Evolutionary conservation across 1,284 basidiomycete species (phyloP).

Genomic region (Apiotrichum sp.): DNA sequence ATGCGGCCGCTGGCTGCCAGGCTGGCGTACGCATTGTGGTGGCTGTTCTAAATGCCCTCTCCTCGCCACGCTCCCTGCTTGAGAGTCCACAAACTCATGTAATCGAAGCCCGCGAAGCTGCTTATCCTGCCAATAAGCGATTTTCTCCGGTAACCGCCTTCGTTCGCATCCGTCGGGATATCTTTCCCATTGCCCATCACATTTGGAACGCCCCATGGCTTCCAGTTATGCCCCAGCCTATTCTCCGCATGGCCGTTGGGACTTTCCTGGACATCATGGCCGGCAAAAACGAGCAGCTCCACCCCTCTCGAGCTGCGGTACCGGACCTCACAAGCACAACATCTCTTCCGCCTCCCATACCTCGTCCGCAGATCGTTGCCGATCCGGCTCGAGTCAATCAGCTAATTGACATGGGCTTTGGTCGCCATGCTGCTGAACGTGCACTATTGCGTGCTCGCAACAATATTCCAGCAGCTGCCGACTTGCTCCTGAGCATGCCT

Average conservation of each 20-base stretch:
- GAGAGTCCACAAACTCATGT: constrained; percentile 73
- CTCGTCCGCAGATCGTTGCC: constrained; percentile 46
- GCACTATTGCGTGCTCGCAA: constrained; percentile 80
- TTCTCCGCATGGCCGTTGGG: constrained; percentile 69
- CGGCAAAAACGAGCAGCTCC: constrained; percentile 69
- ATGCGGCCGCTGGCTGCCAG: constrained; percentile 44
- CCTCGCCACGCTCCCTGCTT: constrained; percentile 70
- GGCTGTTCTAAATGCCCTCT: constrained; percentile 67
- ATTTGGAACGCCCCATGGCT: constrained; percentile 87
- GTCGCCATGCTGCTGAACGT: constrained; percentile 71
- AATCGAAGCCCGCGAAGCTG: constrained; percentile 17
- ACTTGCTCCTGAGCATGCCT: constrained; percentile 76
- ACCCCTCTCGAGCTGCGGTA: background rate
- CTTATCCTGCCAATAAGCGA: constrained; percentile 57
- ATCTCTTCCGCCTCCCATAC: constrained; percentile 4
- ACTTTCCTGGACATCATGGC: constrained; percentile 74
- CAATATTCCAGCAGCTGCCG: constrained; percentile 83
- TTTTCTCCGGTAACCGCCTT: constrained; percentile 70
- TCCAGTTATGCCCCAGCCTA: constrained; percentile 60
- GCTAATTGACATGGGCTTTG: constrained; percentile 95
- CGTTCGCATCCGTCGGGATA: constrained; percentile 66
- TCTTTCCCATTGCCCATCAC: constrained; percentile 61
- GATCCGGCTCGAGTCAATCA: constrained; percentile 73
- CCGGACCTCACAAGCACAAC: constrained; percentile 19
- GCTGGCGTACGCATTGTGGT: constrained; percentile 50